Percentiles rank a stretch among this genome's conserved stretches.
phyloP scores from a whole-genome alignment of 2,329 filamentous ascomycete genomes.

The Keithomyces neogunnii region DNA sequence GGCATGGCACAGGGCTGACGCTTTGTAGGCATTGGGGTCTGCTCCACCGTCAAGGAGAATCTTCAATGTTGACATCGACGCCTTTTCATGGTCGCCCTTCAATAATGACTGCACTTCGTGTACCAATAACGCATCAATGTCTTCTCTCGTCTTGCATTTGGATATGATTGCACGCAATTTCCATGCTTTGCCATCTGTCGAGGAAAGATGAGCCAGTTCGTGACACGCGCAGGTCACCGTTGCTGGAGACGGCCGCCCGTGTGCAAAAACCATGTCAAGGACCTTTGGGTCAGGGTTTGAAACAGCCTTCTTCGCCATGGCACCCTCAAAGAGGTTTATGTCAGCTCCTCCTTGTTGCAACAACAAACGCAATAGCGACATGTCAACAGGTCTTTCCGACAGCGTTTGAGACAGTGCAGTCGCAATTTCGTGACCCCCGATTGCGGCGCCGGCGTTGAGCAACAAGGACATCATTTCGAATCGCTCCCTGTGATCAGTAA shows the following conservation, averaged over 20 bases:
- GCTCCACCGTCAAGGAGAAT: slow-evolving; percentile 42
- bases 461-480: slow-evolving; percentile 39
- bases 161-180: slow-evolving; percentile 41
- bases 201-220: slow-evolving; percentile 32
- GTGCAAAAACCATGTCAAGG: slow-evolving; percentile 36
- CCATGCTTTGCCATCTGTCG: slow-evolving; percentile 35
- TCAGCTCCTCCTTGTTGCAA: slow-evolving; percentile 44
- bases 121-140: slow-evolving; percentile 36
- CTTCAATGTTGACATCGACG: slow-evolving; percentile 35
- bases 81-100: slow-evolving; percentile 25
- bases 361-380: slow-evolving; percentile 38
- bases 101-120: slow-evolving; percentile 39
- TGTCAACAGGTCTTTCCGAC: slow-evolving; percentile 37
- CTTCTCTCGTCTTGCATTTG: slow-evolving; percentile 32
- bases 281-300: slow-evolving; percentile 37
- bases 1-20: slow-evolving; percentile 40
- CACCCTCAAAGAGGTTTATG: slow-evolving; percentile 39
- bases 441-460: slow-evolving; percentile 34
- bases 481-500: slow-evolving; percentile 32
- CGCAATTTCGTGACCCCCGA: slow-evolving; percentile 33
- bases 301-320: slow-evolving; percentile 32
- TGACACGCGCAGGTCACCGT: slow-evolving; percentile 36
- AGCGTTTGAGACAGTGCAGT: slow-evolving; percentile 34
- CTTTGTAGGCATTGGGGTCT: slow-evolving; percentile 45
- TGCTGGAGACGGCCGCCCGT: slow-evolving; percentile 34